Percentiles rank a stretch among this genome's conserved stretches.
Evolutionary conservation across 2,329 filamentous ascomycete species (phyloP).

Genomic region (Gaeumannomyces sp.): DNA sequence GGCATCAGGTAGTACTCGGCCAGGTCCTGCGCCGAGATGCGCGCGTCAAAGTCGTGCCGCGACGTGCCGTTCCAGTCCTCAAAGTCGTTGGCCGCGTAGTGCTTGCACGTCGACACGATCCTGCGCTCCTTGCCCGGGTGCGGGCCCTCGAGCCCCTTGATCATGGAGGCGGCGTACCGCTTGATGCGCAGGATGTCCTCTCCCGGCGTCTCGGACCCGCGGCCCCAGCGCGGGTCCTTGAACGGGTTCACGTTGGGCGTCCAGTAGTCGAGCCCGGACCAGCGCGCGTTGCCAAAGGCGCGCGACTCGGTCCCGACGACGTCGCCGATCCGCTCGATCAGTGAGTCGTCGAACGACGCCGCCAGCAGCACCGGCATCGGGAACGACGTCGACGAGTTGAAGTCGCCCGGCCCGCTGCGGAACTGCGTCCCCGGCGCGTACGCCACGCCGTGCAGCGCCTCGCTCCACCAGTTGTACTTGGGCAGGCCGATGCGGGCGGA

Average conservation of each 20-base stretch:
- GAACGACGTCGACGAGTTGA: conserved; percentile 26
- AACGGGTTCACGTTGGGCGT: conserved; percentile 63
- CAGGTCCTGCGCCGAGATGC: conserved; percentile 49
- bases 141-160: conserved; percentile 20
- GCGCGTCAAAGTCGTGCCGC: conserved; percentile 45
- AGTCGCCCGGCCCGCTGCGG: conserved; percentile 14
- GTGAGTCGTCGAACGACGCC: conserved; percentile 26
- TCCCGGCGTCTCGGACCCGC: conserved; percentile 42
- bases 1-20: conserved; percentile 62
- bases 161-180: conserved; percentile 17
- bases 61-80: conserved; percentile 28
- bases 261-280: conserved; percentile 46
- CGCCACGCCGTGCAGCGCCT: conserved; percentile 18
- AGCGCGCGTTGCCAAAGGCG: conserved; percentile 25
- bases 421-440: conserved; percentile 18
- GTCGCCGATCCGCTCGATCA: conserved; percentile 20
- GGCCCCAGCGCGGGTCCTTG: conserved; percentile 56
- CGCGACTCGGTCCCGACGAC: conserved; percentile 25
- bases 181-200: conserved; percentile 20
- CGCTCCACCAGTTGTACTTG: conserved; percentile 15
- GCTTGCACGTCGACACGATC: conserved; percentile 45
- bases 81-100: conserved; percentile 52
- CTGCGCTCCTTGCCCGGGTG: conserved; percentile 10
- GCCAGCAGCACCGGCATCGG: conserved; percentile 25
- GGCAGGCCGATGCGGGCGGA: conserved; percentile 12